phyloP scores from a whole-genome alignment of 768 basidiomycete genomes.

The Leucogyrophana mollusca region DNA sequence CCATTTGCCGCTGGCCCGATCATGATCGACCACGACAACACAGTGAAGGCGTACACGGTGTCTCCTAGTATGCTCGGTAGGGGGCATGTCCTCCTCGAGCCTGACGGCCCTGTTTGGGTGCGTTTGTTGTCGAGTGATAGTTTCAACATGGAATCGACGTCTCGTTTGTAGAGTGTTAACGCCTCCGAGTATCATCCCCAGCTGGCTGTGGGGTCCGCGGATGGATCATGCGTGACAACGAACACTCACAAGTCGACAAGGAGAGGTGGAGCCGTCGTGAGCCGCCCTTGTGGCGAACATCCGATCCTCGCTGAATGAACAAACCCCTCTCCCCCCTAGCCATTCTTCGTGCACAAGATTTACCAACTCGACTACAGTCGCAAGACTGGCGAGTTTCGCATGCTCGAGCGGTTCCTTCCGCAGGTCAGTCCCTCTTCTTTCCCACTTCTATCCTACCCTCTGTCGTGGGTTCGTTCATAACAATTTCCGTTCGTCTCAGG shows the following conservation, averaged over 20 bases:
- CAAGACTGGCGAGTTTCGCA: conserved; percentile 69
- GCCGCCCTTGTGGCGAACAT: conserved; percentile 21
- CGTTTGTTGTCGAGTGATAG: conserved; percentile 17
- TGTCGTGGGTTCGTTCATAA: not conserved
- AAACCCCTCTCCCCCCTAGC: conserved; percentile 44
- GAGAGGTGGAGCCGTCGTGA: conserved; percentile 68
- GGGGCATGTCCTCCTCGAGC: conserved; percentile 70
- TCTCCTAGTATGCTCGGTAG: conserved; percentile 73
- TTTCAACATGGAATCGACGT: not conserved
- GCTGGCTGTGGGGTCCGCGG: conserved; percentile 76
- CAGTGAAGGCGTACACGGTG: conserved; percentile 71
- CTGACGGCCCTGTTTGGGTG: conserved; percentile 84
- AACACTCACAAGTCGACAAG: conserved; percentile 68
- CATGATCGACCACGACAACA: conserved; percentile 82
- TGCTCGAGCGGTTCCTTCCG: conserved; percentile 86
- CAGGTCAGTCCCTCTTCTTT: conserved; percentile 40
- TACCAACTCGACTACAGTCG: conserved; percentile 89
- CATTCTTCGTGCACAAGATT: conserved; percentile 75
- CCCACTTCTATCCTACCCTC: not conserved
- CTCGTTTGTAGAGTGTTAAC: conserved; percentile 53
- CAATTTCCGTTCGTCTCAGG: conserved; percentile 30
- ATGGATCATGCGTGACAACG: conserved; percentile 78
- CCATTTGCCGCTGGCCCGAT: conserved; percentile 67
- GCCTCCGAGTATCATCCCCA: conserved; percentile 88
- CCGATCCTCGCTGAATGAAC: not conserved